A percentile compares a stretch with the other conserved stretches of the same genome.
These are phyloP conservation scores for Blastomyces parvus DNA, from an alignment of 2,329 filamentous ascomycete species.

Conservation along the genomic window DNA sequence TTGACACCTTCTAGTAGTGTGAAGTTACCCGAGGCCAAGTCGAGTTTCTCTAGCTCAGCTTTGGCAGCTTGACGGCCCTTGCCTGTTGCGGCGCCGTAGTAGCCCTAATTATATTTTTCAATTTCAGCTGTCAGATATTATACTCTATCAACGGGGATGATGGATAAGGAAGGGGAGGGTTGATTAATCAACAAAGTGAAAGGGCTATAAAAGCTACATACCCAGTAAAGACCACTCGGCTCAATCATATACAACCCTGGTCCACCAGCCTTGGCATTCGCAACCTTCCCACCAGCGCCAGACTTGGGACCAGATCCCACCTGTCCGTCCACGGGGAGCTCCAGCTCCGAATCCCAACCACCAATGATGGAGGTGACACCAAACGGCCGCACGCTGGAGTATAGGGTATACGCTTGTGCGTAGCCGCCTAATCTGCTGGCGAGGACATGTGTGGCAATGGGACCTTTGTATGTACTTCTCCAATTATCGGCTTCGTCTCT, in stretches of 20 bases:
- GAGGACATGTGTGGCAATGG: slow-evolving; percentile 79
- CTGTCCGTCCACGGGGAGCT: slow-evolving; percentile 78
- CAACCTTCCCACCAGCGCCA: slow-evolving; percentile 74
- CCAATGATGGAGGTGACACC: slow-evolving; percentile 91
- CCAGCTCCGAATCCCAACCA: slow-evolving; percentile 84
- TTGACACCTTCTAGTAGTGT: slow-evolving; percentile 82
- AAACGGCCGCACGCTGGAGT: slow-evolving; percentile 92
- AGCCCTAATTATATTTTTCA: slow-evolving; percentile 51
- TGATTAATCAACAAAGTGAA: neutral
- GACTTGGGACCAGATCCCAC: slow-evolving; percentile 70
- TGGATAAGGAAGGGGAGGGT: neutral
- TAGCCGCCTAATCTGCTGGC: slow-evolving; percentile 91
- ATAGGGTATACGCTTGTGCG: slow-evolving; percentile 94
- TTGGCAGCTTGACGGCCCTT: slow-evolving; percentile 96
- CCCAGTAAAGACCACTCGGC: slow-evolving; percentile 92
- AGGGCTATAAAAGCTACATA: slow-evolving; percentile 27
- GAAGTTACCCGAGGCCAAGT: slow-evolving; percentile 66
- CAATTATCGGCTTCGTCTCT: slow-evolving; percentile 87
- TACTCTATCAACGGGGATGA: neutral
- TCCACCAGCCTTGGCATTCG: slow-evolving; percentile 69
- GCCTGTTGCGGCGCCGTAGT: slow-evolving; percentile 94
- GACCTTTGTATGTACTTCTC: slow-evolving; percentile 89
- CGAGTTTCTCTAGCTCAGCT: slow-evolving; percentile 95
- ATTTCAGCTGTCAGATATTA: slow-evolving; percentile 19
- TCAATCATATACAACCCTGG: slow-evolving; percentile 98